Conservation (phyloP, 2,329 filamentous ascomycete species). For the Scedosporium dehoogii region DNA sequence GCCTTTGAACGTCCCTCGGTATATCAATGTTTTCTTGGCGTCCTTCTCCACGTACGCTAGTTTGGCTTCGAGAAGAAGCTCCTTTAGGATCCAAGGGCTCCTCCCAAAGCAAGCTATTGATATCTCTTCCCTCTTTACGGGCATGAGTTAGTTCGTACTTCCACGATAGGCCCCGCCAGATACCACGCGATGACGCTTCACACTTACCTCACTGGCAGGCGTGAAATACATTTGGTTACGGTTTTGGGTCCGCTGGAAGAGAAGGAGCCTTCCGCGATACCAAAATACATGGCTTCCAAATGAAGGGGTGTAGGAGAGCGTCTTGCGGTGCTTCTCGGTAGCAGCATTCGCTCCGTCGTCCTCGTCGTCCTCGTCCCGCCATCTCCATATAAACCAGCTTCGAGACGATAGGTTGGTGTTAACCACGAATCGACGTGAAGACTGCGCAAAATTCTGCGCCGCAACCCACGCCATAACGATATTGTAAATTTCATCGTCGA, state of each 20-base stretch:
- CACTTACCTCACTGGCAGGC: slow-evolving; percentile 1
- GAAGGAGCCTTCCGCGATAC: slow-evolving; percentile 48
- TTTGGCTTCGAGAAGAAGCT: slow-evolving; percentile 50
- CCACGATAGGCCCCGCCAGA: background rate
- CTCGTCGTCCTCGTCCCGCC: slow-evolving; percentile 35
- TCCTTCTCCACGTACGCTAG: slow-evolving; percentile 45
- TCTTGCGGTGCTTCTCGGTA: background rate
- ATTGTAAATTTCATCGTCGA: slow-evolving; percentile 64
- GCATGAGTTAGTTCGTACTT: slow-evolving; percentile 16
- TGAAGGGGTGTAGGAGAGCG: slow-evolving; percentile 54
- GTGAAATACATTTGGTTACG: slow-evolving; percentile 26
- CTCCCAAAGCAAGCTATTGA: slow-evolving; percentile 52
- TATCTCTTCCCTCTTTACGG: slow-evolving; percentile 47
- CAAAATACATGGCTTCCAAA: slow-evolving; percentile 61
- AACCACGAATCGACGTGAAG: slow-evolving; percentile 52
- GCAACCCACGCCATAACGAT: slow-evolving; percentile 64
- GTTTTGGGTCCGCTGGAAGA: slow-evolving; percentile 44
- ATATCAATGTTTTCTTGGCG: slow-evolving; percentile 54
- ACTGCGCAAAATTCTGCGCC: slow-evolving; percentile 48
- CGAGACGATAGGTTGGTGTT: slow-evolving; percentile 51
- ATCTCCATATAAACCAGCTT: slow-evolving; percentile 33
- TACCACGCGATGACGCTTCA: background rate
- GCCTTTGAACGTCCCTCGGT: slow-evolving; percentile 39
- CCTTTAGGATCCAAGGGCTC: slow-evolving; percentile 49
- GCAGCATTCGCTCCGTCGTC: slow-evolving; percentile 25